Evolutionary conservation across 1,139 yeast species (phyloP).

Genomic region (Yamadazyma aaseri): DNA sequence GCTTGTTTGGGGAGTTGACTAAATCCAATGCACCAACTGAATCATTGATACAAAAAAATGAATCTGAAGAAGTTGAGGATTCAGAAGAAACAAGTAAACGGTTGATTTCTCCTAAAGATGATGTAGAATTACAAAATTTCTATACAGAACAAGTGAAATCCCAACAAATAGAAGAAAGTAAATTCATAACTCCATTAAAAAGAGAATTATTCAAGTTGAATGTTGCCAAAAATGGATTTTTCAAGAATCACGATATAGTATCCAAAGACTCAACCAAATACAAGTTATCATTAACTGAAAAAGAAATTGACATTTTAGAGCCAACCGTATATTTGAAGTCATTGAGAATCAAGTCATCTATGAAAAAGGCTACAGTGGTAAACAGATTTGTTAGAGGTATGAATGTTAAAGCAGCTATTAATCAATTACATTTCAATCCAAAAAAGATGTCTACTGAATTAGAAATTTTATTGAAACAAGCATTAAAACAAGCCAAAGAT

Average conservation of each 20-base stretch:
- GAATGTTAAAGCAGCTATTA: constrained; percentile 76
- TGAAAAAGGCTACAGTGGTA: constrained; percentile 84
- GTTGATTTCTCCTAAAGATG: constrained; percentile 25
- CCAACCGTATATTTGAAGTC: constrained; percentile 81
- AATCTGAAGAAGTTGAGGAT: constrained; percentile 11
- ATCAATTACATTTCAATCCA: constrained; percentile 86
- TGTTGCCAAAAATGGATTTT: constrained; percentile 69
- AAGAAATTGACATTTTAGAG: constrained; percentile 76
- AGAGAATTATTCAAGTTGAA: constrained; percentile 59
- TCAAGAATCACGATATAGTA: constrained; percentile 60
- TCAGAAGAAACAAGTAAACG: constrained; percentile 1
- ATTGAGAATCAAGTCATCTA: constrained; percentile 76
- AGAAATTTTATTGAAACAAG: constrained; percentile 70
- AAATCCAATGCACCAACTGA: constrained; percentile 13
- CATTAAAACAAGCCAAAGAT: constrained; percentile 65
- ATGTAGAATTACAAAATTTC: constrained; percentile 33
- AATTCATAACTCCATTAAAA: constrained; percentile 70
- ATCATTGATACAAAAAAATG: constrained; percentile 1
- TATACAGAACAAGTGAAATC: constrained; percentile 30
- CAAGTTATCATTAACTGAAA: constrained; percentile 54
- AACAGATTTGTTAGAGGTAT: constrained; percentile 72
- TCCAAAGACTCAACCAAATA: constrained; percentile 49
- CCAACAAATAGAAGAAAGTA: constrained; percentile 30
- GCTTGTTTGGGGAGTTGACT: constrained; percentile 31
- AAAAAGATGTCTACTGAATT: constrained; percentile 80